A percentile compares a stretch with the other conserved stretches of the same genome.
Evolutionary conservation across 495 filamentous ascomycete species (phyloP).

Genomic region (Astrocystis sublimbata): DNA sequence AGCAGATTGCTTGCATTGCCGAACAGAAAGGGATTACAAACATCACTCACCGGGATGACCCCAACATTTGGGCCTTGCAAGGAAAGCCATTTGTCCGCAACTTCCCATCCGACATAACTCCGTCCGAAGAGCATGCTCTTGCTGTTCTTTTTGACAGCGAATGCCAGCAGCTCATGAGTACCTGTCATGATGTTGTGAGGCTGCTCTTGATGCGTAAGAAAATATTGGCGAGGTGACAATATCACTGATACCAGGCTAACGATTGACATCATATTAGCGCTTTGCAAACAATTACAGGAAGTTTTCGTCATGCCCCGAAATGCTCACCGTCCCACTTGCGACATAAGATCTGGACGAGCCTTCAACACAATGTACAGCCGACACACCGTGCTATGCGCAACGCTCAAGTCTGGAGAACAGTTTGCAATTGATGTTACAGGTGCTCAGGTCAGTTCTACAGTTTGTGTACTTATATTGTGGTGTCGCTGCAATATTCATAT

Average conservation of each 20-base stretch:
- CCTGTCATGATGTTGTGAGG: background rate
- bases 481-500: background rate
- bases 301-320: background rate
- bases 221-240: background rate
- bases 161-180: background rate
- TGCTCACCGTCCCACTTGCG: conserved; percentile 3
- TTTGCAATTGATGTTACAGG: background rate
- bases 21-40: background rate
- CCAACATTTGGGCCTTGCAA: background rate
- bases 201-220: background rate
- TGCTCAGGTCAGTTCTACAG: background rate
- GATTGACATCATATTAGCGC: background rate
- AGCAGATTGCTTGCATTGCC: background rate
- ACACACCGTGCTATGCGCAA: background rate
- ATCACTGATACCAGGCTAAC: background rate
- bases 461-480: background rate
- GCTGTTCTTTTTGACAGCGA: background rate
- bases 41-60: background rate
- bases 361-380: background rate
- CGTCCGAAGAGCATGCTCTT: conserved; percentile 7
- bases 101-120: background rate
- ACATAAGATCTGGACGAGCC: background rate
- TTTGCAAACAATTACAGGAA: conserved; percentile 1
- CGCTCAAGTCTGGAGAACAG: conserved; percentile 5
- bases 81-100: background rate